Evolutionary conservation across 116 monocot genomes (phyloP).

Genomic region (Papilionanthe hybrid): DNA sequence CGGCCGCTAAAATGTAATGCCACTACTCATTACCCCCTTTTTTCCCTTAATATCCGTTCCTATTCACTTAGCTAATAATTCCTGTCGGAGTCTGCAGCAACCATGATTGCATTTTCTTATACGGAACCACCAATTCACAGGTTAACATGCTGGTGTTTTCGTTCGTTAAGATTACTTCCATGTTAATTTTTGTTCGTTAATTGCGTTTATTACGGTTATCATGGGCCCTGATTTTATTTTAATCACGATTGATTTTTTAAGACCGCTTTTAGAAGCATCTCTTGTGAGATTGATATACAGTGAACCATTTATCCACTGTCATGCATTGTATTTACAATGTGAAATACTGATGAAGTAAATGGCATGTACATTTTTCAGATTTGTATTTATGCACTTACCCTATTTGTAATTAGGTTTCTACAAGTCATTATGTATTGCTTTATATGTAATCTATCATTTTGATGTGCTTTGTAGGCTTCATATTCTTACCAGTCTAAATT

Average conservation of each 20-base stretch:
- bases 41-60: background rate
- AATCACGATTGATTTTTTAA: background rate
- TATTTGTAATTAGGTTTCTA: background rate
- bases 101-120: background rate
- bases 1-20: slow-evolving; percentile 69
- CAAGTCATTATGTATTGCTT: too few species aligned
- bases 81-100: background rate
- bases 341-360: background rate
- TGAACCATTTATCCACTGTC: background rate
- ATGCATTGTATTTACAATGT: background rate
- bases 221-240: background rate
- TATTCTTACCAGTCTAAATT: too few species aligned
- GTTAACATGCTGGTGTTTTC: background rate
- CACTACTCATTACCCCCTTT: slow-evolving; percentile 2
- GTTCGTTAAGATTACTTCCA: background rate
- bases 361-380: background rate
- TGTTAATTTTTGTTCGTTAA: background rate
- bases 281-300: background rate
- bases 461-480: too few species aligned
- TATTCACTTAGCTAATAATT: background rate
- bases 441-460: too few species aligned
- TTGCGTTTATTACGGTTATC: background rate
- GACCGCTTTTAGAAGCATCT: background rate
- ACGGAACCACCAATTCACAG: background rate
- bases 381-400: background rate